phyloP scores from a whole-genome alignment of 208 protist species.

The Trypanosoma grayi region DNA sequence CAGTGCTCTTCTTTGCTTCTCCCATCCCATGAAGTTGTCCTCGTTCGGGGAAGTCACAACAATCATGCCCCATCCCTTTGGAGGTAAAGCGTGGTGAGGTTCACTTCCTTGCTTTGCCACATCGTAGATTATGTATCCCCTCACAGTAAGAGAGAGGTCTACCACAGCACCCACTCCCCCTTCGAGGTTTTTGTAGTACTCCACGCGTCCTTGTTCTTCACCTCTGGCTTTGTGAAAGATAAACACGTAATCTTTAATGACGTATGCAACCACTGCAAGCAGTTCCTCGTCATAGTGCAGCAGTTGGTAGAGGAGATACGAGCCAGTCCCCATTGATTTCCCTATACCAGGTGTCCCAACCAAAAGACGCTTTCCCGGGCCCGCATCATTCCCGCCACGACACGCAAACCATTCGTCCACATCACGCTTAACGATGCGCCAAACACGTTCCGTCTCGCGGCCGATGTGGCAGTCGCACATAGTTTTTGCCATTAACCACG shows the following conservation, averaged over 20 bases:
- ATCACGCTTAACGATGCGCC: neutral
- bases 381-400: neutral
- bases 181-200: neutral
- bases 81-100: neutral
- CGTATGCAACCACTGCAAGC: neutral
- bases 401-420: neutral
- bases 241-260: neutral
- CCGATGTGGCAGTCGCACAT: neutral
- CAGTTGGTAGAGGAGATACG: slow-evolving; percentile 7
- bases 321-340: neutral
- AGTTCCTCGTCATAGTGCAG: slow-evolving; percentile 1
- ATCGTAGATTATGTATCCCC: neutral
- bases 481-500: neutral
- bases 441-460: neutral
- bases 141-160: neutral
- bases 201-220: neutral
- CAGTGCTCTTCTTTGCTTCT: neutral
- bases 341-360: slow-evolving; percentile 5
- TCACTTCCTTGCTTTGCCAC: neutral
- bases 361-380: neutral
- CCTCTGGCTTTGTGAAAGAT: neutral
- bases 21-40: neutral
- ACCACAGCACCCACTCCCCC: neutral
- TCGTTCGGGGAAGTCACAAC: slow-evolving; percentile 2
- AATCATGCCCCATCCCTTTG: slow-evolving; percentile 5